Conservation (phyloP, 805 yeast species). For the Kodamaea sagamina region DNA sequence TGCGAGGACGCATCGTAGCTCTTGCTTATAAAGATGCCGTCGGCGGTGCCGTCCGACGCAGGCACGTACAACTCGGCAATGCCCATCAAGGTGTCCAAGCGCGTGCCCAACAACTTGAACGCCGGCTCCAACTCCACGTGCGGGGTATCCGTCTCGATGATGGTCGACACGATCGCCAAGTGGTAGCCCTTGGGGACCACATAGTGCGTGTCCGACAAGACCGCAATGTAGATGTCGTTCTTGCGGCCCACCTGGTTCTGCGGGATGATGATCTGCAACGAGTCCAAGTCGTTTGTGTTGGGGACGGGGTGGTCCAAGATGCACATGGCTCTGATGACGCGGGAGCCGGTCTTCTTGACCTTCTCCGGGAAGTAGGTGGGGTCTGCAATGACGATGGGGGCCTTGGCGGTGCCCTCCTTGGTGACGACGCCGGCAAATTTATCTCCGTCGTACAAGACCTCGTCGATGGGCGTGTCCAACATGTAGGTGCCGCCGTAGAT, state of each 20-base stretch:
- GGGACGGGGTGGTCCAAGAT: conserved; percentile 88
- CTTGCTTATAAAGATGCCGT: conserved; percentile 78
- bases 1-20: conserved; percentile 95
- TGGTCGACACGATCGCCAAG: conserved; percentile 90
- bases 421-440: conserved; percentile 85
- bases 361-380: conserved; percentile 94
- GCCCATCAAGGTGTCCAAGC: conserved; percentile 87
- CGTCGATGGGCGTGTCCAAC: conserved; percentile 95
- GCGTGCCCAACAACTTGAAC: conserved; percentile 80
- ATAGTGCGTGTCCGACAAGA: conserved; percentile 83
- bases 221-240: conserved; percentile 93
- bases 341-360: conserved; percentile 70
- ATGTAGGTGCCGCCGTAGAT: conserved; percentile 98
- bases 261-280: conserved; percentile 92
- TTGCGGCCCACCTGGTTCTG: conserved; percentile 93
- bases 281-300: conserved; percentile 77
- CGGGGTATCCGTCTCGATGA: conserved; percentile 90
- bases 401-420: conserved; percentile 87
- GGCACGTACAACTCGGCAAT: conserved; percentile 92
- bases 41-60: conserved; percentile 73
- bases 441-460: conserved; percentile 70
- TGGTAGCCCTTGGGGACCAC: conserved; percentile 88
- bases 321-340: conserved; percentile 84
- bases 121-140: conserved; percentile 93
- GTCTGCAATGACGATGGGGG: conserved; percentile 93